Percentiles rank a stretch among this genome's conserved stretches.
phyloP scores from a whole-genome alignment of 1,139 yeast genomes.

The Lodderomyces metapsilosis region DNA sequence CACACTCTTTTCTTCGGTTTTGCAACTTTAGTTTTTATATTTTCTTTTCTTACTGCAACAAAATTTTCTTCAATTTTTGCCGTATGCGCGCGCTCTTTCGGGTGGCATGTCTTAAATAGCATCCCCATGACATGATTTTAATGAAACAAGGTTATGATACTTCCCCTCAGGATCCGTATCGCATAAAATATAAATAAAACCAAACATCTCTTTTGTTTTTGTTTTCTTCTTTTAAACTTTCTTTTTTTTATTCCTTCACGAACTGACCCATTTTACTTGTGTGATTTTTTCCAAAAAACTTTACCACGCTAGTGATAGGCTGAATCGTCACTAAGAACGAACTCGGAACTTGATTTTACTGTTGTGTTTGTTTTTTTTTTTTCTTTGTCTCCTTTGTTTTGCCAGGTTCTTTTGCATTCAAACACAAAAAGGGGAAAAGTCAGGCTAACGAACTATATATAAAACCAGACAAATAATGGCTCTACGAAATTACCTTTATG shows the following conservation, averaged over 20 bases:
- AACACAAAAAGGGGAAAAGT: neutral
- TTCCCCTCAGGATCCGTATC: no score
- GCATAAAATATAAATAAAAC: no score
- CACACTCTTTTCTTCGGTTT: neutral
- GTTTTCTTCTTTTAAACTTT: neutral
- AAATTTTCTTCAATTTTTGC: neutral
- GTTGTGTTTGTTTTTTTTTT: no score
- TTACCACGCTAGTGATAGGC: conserved; percentile 4
- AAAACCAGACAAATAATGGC: conserved; percentile 26
- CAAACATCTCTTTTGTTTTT: no score
- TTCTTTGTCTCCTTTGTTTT: neutral
- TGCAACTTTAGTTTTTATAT: neutral
- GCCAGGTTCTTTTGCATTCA: neutral
- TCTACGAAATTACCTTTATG: conserved; percentile 42
- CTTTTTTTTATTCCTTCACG: neutral
- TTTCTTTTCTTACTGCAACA: neutral
- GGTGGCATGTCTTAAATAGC: neutral
- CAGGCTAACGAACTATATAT: neutral
- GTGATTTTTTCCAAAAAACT: no score
- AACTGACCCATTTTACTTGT: neutral
- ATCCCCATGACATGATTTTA: neutral
- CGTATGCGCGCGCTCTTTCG: no score
- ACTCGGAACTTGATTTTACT: conserved; percentile 1
- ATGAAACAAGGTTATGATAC: neutral
- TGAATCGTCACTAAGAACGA: neutral